A percentile compares a stretch with the other conserved stretches of the same genome.
Conservation (phyloP, 164 flowering plant species). For the Santalum album region DNA sequence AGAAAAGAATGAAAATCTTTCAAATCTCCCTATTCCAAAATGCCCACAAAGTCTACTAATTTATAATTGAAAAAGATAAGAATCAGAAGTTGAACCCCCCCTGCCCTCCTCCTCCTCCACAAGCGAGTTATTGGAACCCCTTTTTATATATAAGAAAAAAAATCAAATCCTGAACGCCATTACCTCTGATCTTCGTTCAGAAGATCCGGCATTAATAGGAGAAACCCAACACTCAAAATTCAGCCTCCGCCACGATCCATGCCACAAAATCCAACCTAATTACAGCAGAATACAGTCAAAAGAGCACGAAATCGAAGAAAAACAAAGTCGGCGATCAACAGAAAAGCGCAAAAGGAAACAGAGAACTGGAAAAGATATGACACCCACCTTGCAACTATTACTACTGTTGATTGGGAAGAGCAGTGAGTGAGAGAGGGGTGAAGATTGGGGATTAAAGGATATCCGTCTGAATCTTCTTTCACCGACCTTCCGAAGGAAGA, state of each 20-base stretch:
- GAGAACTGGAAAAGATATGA: no score
- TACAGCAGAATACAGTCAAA: not conserved
- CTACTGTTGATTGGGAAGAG: no score
- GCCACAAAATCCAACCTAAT: not conserved
- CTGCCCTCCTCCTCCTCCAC: no score
- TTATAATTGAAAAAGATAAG: no score
- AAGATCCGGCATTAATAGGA: not conserved
- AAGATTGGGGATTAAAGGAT: not conserved
- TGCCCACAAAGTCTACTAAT: no score
- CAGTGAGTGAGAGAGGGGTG: no score
- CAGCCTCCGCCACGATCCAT: not conserved
- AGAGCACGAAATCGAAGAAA: not conserved
- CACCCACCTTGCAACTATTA: not conserved
- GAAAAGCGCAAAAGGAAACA: not conserved
- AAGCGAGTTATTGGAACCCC: not conserved
- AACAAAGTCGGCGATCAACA: not conserved
- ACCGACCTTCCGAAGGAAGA: not conserved
- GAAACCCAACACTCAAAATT: not conserved
- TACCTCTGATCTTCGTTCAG: conserved; percentile 1
- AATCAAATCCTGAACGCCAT: not conserved
- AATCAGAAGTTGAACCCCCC: no score
- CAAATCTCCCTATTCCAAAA: no score
- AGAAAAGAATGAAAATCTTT: no score
- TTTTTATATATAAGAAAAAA: not conserved
- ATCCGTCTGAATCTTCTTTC: not conserved